phyloP scores from a whole-genome alignment of 176 grass and related monocot genomes.

The Oryza longistaminata region DNA sequence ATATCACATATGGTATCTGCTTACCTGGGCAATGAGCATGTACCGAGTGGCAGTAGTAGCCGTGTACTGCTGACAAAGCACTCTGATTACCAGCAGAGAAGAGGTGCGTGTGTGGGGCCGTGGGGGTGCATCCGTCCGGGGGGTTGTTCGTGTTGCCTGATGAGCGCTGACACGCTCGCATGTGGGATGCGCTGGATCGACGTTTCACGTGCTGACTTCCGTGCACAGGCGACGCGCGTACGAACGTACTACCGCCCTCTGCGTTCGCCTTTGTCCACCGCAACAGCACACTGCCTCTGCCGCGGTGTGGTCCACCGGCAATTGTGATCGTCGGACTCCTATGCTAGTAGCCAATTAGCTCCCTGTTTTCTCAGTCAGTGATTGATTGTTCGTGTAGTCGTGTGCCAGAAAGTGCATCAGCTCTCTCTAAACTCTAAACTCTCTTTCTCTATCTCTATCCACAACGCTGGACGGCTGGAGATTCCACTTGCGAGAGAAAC shows the following conservation, averaged over 20 bases:
- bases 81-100: background rate
- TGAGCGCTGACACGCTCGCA: constrained; percentile 20
- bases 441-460: background rate
- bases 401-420: background rate
- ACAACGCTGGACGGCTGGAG: background rate
- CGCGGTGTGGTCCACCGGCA: background rate
- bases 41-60: no score
- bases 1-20: no score
- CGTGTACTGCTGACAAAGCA: background rate
- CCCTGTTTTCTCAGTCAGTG: background rate
- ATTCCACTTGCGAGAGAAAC: background rate
- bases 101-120: background rate
- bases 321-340: background rate
- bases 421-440: background rate
- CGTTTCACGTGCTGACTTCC: constrained; percentile 22
- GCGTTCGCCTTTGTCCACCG: background rate
- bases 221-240: background rate
- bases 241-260: background rate
- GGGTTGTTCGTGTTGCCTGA: background rate
- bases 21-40: background rate
- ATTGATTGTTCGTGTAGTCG: background rate
- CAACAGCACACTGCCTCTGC: background rate
- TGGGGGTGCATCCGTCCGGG: no score
- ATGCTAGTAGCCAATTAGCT: background rate
- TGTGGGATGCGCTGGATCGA: background rate